Percentiles rank a stretch among this genome's conserved stretches.
Evolutionary conservation across 768 basidiomycete genomes (phyloP).

Genomic region (Erythrobasidium yunnanense): DNA sequence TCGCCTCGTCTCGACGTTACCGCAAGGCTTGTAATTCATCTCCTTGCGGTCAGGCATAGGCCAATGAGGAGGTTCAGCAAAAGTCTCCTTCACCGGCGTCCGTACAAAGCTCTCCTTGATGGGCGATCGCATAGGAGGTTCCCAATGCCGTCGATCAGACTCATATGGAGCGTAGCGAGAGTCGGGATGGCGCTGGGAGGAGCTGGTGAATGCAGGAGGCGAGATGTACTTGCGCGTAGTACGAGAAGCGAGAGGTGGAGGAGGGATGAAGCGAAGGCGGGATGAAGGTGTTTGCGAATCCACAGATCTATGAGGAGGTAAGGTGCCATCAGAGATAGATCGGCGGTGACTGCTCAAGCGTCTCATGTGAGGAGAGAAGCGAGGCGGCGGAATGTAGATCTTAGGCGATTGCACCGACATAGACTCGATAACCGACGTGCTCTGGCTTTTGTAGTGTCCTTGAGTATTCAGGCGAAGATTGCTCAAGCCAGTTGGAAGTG

Average conservation of each 20-base stretch:
- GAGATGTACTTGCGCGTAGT: too few relatives aligned
- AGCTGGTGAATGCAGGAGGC: too few relatives aligned
- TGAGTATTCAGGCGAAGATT: not conserved
- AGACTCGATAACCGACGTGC: not conserved
- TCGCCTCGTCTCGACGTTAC: not conserved
- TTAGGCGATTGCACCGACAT: not conserved
- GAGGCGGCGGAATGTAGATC: slow-evolving; percentile 13
- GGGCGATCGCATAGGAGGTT: too few relatives aligned
- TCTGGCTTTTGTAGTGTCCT: not conserved
- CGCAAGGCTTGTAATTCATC: not conserved
- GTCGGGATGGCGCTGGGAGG: too few relatives aligned
- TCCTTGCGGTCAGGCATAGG: not conserved
- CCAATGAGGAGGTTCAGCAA: not conserved
- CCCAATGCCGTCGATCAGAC: too few relatives aligned
- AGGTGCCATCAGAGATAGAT: not conserved
- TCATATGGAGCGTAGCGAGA: too few relatives aligned
- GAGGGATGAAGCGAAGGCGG: too few relatives aligned
- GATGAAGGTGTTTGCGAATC: too few relatives aligned
- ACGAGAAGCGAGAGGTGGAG: too few relatives aligned
- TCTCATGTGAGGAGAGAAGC: not conserved
- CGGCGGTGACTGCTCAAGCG: not conserved
- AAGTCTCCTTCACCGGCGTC: not conserved
- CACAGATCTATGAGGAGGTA: too few relatives aligned
- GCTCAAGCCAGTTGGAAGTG: not conserved
- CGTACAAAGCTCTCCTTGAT: not conserved